Evolutionary conservation across 75 land plant genomes (phyloP), one percentile per base, ranked within the genome.

Genomic region (Cunninghamia lanceolata): DNA sequence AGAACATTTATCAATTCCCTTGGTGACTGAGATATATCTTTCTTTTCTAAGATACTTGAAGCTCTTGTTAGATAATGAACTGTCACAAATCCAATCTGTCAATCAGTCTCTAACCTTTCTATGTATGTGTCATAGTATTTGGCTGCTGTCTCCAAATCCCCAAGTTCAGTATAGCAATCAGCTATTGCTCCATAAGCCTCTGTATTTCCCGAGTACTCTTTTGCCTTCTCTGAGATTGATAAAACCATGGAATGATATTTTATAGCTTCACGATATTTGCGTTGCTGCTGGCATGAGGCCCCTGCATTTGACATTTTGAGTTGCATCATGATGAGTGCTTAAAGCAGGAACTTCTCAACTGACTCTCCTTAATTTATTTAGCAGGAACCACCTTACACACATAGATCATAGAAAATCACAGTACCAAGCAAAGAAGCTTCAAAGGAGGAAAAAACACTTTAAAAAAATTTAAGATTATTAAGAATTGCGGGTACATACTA

Each of bases 101-200:
- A 94, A 81, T 96, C 99, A 34, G 82, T 91, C 82, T 95, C 92
- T 89, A 98, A 83, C 84, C 96, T 91, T 40, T 91, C 92, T 40
- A 98, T 98, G 86, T 96, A 98, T 84, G 88, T 83, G 82, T 98
- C 99, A 79, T 98, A 98, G 86, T 89, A 98, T 40, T 90, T 93
- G 50, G 90, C 99, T 40, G 99, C 99, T 68, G 75, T 87, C 82
- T 96, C 99, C 70, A 98, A 87, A 81, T 98, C 99, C 63, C 99
- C 99, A 39, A 96, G 94, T 84, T 96, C 99, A 56, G 99, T 94
- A 83, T 94, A 98, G 85, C 97, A 98, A 87, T 98, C 99, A 25
- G 97, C 99, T 79, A 98, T 96, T 14, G 99, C 99, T 52, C 99
- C 99, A 88, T 89, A 95, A 56, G 99, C 99, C 88, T 96, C 99